Percentiles rank a stretch among this genome's conserved stretches.
phyloP scores from a whole-genome alignment of 2,329 filamentous ascomycete genomes.

The Cladophialophora bantiana region DNA sequence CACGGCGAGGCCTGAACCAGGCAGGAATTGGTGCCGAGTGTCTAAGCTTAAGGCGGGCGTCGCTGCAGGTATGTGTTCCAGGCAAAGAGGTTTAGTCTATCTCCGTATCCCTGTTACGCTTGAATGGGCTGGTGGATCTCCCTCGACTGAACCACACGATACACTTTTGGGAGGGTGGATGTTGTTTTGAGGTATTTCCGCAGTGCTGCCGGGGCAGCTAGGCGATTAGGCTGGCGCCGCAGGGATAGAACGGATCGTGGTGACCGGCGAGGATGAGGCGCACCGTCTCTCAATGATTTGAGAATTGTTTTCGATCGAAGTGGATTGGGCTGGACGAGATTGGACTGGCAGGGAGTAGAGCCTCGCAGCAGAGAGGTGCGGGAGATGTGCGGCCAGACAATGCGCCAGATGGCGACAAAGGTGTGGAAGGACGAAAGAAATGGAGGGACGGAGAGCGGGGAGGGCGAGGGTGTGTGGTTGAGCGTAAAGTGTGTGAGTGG shows the following conservation, averaged over 20 bases:
- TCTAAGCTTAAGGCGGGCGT: conserved; percentile 11
- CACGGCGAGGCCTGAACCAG: conserved; percentile 8
- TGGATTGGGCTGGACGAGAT: not conserved
- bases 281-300: not conserved
- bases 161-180: not conserved
- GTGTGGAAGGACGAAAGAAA: conserved; percentile 14
- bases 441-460: conserved; percentile 2
- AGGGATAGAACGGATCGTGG: not conserved
- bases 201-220: conserved; percentile 18
- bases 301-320: not conserved
- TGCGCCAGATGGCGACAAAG: conserved; percentile 13
- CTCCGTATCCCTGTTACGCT: conserved; percentile 6
- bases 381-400: conserved; percentile 18
- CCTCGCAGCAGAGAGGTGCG: conserved; percentile 19
- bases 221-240: conserved; percentile 12
- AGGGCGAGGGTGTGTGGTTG: not conserved
- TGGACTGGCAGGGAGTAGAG: conserved; percentile 2
- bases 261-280: not conserved
- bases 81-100: conserved; percentile 19
- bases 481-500: not conserved
- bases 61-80: conserved; percentile 17
- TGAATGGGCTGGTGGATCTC: not conserved
- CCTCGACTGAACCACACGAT: conserved; percentile 1
- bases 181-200: conserved; percentile 14
- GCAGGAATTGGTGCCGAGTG: conserved; percentile 9